Evolutionary conservation across 306 rosid species (phyloP).

Genomic region (Ochetophila trinervis): DNA sequence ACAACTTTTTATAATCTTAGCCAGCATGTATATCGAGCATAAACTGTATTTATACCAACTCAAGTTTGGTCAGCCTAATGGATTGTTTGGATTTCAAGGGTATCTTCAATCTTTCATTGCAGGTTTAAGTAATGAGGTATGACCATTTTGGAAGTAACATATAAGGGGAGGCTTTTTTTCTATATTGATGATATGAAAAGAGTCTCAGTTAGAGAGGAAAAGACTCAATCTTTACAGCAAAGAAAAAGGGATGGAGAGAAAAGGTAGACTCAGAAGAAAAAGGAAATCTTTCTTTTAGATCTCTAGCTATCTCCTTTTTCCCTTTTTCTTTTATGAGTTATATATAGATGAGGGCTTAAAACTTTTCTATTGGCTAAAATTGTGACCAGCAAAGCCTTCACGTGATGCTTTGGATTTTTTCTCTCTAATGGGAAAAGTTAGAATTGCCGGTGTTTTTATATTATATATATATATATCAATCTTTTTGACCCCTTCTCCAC

Average conservation of each 20-base stretch:
- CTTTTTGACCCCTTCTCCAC: conserved; percentile 14
- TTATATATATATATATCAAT: conserved; percentile 34
- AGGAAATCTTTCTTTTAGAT: conserved; percentile 12
- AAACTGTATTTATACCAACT: too few species aligned
- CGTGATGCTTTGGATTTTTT: conserved; percentile 54
- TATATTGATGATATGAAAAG: conserved; percentile 10
- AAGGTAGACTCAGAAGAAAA: conserved; percentile 17
- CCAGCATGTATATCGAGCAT: too few species aligned
- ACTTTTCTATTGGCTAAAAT: conserved; percentile 48
- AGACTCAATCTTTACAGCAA: conserved; percentile 31
- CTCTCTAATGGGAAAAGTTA: conserved; percentile 20
- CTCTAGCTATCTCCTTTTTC: conserved; percentile 18
- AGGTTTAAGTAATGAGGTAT: not conserved
- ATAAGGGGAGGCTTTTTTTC: conserved; percentile 17
- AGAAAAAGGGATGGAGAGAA: conserved; percentile 19
- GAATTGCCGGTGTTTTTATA: conserved; percentile 2
- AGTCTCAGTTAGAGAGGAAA: conserved; percentile 21
- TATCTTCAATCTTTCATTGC: conserved; percentile 6
- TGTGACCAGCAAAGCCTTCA: conserved; percentile 48
- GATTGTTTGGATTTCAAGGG: conserved; percentile 29
- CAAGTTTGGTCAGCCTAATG: conserved; percentile 24
- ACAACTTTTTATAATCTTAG: too few species aligned
- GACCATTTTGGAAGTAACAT: conserved; percentile 2
- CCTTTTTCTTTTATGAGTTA: conserved; percentile 23
- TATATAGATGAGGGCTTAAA: conserved; percentile 28